Conservation (phyloP, 164 flowering plant species). For the Tetrastigma voinierianum region DNA sequence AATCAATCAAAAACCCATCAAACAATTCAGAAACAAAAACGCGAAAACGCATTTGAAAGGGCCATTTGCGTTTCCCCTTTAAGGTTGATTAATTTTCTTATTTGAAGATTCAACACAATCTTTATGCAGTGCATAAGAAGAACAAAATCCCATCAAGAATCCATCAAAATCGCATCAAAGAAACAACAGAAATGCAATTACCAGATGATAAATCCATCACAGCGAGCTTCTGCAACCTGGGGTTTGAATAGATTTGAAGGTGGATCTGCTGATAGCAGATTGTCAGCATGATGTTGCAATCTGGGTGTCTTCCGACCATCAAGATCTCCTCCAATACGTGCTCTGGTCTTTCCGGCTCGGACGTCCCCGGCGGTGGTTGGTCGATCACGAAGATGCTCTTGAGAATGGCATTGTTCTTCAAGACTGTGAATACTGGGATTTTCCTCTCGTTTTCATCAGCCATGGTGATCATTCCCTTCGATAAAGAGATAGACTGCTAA, state of each 20-base stretch:
- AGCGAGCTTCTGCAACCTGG: constrained; percentile 46
- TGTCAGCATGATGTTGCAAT: constrained; percentile 71
- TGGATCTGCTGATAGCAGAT: constrained; percentile 97
- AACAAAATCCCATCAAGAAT: neutral
- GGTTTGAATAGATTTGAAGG: constrained; percentile 57
- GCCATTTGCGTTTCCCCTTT: no score
- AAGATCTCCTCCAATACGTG: constrained; percentile 40
- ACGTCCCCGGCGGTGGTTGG: constrained; percentile 22
- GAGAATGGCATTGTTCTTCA: constrained; percentile 70
- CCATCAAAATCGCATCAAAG: neutral
- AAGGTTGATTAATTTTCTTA: no score
- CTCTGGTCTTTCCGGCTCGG: constrained; percentile 2
- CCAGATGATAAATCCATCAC: constrained; percentile 80
- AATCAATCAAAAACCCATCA: constrained; percentile 5
- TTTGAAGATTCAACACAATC: no score
- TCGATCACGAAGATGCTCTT: constrained; percentile 82
- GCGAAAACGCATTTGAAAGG: no score
- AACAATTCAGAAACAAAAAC: neutral
- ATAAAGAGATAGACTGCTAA: no score
- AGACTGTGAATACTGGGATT: constrained; percentile 81
- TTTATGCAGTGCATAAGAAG: no score
- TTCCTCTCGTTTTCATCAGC: constrained; percentile 26
- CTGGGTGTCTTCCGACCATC: constrained; percentile 86
- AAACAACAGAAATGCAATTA: constrained; percentile 15
- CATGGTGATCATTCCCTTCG: constrained; percentile 18